Percentiles rank a stretch among this genome's conserved stretches.
phyloP scores from a whole-genome alignment of 768 basidiomycete genomes.

The Kwoniella sp. region DNA sequence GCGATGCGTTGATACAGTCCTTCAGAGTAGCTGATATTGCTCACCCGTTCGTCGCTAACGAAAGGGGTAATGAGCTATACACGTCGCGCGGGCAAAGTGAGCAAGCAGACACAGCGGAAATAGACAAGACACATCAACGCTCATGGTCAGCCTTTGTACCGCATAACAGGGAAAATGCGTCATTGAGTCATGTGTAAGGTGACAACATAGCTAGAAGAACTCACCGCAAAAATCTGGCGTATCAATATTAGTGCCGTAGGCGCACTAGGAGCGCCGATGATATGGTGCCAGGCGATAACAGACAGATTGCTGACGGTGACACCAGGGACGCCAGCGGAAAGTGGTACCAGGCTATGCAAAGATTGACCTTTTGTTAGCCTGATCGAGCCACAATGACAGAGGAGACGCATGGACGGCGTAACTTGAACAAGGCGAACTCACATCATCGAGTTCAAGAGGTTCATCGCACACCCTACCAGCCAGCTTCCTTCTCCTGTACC shows the following conservation, averaged over 20 bases:
- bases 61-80: neutral
- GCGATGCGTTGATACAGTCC: constrained; percentile 55
- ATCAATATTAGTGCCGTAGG: neutral
- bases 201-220: too few species aligned
- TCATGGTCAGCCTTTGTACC: too few species aligned
- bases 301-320: neutral
- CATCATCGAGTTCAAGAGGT: constrained; percentile 88
- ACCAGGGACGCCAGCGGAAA: neutral
- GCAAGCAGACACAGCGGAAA: too few species aligned
- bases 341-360: neutral
- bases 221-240: neutral
- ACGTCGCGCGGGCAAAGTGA: too few species aligned
- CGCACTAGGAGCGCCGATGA: neutral
- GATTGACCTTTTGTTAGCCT: too few species aligned
- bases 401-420: too few species aligned
- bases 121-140: too few species aligned
- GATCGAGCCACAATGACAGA: too few species aligned
- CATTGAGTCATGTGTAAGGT: too few species aligned
- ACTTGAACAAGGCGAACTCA: constrained; percentile 57
- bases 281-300: neutral
- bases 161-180: too few species aligned
- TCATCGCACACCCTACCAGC: constrained; percentile 72
- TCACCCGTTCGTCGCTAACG: neutral
- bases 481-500: constrained; percentile 62
- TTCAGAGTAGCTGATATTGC: neutral